phyloP scores from a whole-genome alignment of 352 stramenopile genomes.

The Halophytophthora polymorphica region DNA sequence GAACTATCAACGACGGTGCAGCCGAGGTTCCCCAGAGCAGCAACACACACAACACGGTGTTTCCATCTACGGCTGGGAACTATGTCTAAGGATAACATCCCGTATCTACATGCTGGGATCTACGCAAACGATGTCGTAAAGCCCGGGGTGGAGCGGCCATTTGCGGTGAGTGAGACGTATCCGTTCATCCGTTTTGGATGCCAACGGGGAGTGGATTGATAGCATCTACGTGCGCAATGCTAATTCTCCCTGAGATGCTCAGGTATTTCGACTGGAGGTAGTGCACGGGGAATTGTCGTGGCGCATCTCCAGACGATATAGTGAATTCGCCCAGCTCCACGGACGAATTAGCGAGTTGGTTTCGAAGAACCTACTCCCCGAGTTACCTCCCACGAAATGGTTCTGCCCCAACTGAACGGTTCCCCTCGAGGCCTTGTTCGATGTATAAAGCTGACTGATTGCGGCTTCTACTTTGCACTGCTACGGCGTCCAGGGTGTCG shows the following conservation, averaged over 20 bases:
- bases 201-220: not conserved
- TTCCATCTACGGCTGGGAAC: conserved; percentile 8
- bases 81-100: not conserved
- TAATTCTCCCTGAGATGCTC: not conserved
- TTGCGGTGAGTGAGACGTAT: conserved; percentile 18
- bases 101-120: conserved; percentile 26
- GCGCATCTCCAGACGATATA: conserved; percentile 41
- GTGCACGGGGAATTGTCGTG: conserved; percentile 35
- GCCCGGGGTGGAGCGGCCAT: conserved; percentile 39
- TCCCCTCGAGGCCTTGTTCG: not conserved
- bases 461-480: not conserved
- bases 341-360: conserved; percentile 12
- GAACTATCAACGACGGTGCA: not conserved
- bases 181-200: not conserved
- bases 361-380: conserved; percentile 14
- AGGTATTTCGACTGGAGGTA: conserved; percentile 50
- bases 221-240: not conserved
- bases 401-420: conserved; percentile 46
- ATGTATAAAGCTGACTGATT: not conserved
- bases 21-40: conserved; percentile 1
- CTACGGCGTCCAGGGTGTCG: conserved; percentile 19
- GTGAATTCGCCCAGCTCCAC: conserved; percentile 45
- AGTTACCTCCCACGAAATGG: conserved; percentile 41
- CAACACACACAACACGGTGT: not conserved
- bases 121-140: conserved; percentile 31